Percentiles rank a stretch among this genome's conserved stretches.
These are phyloP conservation scores for Alternaria brassicae DNA, from an alignment of 2,329 filamentous ascomycete species.

Conservation along the genomic window DNA sequence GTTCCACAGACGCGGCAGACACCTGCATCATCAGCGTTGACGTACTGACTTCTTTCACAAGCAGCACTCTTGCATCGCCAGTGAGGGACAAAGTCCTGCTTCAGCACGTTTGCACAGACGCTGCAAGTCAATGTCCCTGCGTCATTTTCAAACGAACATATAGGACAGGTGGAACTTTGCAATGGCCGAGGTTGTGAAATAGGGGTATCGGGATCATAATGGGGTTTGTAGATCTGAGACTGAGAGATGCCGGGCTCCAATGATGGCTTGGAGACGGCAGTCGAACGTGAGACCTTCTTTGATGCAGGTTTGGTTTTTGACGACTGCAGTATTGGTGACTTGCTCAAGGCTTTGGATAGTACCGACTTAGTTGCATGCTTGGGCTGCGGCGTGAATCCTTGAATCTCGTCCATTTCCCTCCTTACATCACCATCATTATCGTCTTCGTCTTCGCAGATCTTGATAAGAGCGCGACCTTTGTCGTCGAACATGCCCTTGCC, in stretches of 20 bases:
- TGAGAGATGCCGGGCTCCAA: background rate
- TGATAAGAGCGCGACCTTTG: slow-evolving; percentile 71
- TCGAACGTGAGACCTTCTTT: background rate
- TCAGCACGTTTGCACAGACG: slow-evolving; percentile 74
- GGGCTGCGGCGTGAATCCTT: slow-evolving; percentile 49
- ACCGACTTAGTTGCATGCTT: slow-evolving; percentile 5
- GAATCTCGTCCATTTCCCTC: slow-evolving; percentile 73
- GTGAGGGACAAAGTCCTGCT: slow-evolving; percentile 60
- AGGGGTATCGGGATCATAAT: background rate
- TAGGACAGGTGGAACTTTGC: slow-evolving; percentile 54
- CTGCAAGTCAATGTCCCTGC: slow-evolving; percentile 64
- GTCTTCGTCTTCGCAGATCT: slow-evolving; percentile 75
- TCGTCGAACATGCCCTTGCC: slow-evolving; percentile 70
- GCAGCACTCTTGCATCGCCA: slow-evolving; percentile 68
- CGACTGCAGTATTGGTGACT: background rate
- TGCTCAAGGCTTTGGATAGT: background rate
- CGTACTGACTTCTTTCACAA: slow-evolving; percentile 66
- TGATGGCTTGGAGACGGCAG: background rate
- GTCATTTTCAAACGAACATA: slow-evolving; percentile 74
- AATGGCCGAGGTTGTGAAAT: background rate
- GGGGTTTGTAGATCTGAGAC: background rate
- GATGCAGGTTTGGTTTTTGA: background rate
- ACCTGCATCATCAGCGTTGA: slow-evolving; percentile 73
- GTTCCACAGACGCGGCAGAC: slow-evolving; percentile 73
- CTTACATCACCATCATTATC: slow-evolving; percentile 45